Percentiles rank a stretch among this genome's conserved stretches.
These are phyloP conservation scores for Candida piceae DNA, from an alignment of 805 yeast species.

Conservation along the genomic window DNA sequence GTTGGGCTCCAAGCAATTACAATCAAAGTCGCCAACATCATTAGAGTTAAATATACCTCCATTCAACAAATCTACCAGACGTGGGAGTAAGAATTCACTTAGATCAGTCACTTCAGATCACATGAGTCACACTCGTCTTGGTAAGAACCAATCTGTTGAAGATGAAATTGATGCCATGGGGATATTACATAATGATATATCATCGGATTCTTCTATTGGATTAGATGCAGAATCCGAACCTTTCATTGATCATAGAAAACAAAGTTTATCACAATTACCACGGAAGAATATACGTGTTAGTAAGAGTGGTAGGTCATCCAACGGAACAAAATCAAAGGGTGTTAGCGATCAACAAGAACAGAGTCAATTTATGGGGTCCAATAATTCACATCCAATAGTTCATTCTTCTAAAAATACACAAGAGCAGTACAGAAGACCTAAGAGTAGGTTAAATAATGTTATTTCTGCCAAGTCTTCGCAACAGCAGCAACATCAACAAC, in stretches of 20 bases:
- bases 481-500: not conserved
- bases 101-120: not conserved
- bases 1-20: no score
- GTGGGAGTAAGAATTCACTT: constrained; percentile 4
- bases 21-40: no score
- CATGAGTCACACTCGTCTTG: not conserved
- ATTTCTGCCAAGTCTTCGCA: not conserved
- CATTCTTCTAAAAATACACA: not conserved
- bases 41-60: no score
- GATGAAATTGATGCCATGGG: constrained; percentile 27
- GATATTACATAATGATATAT: constrained; percentile 21
- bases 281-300: not conserved
- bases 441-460: not conserved
- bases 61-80: not conserved
- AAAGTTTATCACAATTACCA: not conserved
- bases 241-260: constrained; percentile 23
- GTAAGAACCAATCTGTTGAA: constrained; percentile 2
- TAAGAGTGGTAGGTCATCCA: not conserved
- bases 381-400: not conserved
- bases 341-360: not conserved
- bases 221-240: constrained; percentile 11
- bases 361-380: not conserved
- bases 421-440: not conserved
- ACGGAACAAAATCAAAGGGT: not conserved
- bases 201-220: constrained; percentile 17